These are phyloP conservation scores for Globisporangium nagaii DNA, from an alignment of 352 stramenopile species.

Conservation along the genomic window DNA sequence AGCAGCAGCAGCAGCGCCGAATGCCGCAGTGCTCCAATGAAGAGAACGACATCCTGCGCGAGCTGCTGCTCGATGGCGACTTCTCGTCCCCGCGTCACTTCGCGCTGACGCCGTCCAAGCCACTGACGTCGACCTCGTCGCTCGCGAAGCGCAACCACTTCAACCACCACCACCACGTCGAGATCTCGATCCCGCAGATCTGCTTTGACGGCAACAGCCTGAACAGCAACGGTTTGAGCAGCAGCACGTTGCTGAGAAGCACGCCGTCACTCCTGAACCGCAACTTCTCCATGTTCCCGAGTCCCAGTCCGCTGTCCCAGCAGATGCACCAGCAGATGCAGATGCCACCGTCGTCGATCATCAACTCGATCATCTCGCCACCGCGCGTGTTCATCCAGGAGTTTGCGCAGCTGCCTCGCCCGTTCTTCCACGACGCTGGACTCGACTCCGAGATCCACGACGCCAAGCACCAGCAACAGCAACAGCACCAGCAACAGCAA, in stretches of 20 bases:
- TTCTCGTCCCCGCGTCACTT: constrained; percentile 60
- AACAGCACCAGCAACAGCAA: background rate
- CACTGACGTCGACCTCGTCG: constrained; percentile 17
- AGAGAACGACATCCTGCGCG: constrained; percentile 71
- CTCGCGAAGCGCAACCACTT: constrained; percentile 39
- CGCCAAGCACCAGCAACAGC: constrained; percentile 10
- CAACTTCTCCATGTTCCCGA: constrained; percentile 25
- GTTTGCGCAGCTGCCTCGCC: constrained; percentile 50
- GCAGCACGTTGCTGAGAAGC: constrained; percentile 44
- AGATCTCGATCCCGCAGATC: constrained; percentile 68
- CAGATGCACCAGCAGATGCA: constrained; percentile 14
- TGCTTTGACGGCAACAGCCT: constrained; percentile 43
- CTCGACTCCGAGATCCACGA: constrained; percentile 22
- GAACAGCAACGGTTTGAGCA: too few species aligned
- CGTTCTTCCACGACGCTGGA: constrained; percentile 57
- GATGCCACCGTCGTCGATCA: constrained; percentile 29
- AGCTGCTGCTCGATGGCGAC: constrained; percentile 65
- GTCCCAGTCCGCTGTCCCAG: constrained; percentile 27
- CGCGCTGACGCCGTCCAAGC: constrained; percentile 38
- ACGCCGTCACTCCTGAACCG: constrained; percentile 55
- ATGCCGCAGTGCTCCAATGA: constrained; percentile 35
- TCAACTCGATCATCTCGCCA: constrained; percentile 71
- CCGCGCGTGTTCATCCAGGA: constrained; percentile 75
- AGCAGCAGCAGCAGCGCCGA: constrained; percentile 22
- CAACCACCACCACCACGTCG: constrained; percentile 48